Conservation (phyloP, 1,284 basidiomycete genomes). For the Cerrena zonata region DNA sequence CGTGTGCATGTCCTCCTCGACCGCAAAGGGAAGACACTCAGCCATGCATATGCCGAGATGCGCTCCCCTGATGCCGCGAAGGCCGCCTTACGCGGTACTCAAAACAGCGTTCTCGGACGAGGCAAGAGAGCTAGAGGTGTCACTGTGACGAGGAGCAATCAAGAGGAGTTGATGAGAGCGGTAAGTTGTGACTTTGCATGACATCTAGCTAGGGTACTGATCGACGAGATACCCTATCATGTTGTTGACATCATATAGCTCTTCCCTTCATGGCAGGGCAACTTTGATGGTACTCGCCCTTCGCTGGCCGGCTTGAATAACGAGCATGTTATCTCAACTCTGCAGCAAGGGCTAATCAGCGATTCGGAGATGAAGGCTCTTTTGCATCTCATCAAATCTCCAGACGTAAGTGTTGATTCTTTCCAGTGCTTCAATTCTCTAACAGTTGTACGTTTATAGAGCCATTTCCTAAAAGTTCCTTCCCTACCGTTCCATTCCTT, state of each 20-base stretch:
- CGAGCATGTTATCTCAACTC: constrained; percentile 47
- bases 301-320: constrained; percentile 56
- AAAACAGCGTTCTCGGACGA: constrained; percentile 63
- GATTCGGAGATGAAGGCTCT: constrained; percentile 60
- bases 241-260: constrained; percentile 36
- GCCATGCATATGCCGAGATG: constrained; percentile 75
- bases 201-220: neutral
- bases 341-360: constrained; percentile 59
- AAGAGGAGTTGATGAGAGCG: constrained; percentile 73
- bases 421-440: neutral
- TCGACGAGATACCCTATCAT: neutral
- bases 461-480: constrained; percentile 78
- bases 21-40: constrained; percentile 71
- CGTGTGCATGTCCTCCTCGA: constrained; percentile 73
- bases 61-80: constrained; percentile 52
- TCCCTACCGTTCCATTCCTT: constrained; percentile 72
- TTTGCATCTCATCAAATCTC: constrained; percentile 62
- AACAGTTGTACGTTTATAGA: too few species aligned
- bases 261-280: constrained; percentile 73
- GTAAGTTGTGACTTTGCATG: too few species aligned
- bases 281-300: constrained; percentile 63
- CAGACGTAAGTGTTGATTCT: constrained; percentile 50
- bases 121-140: constrained; percentile 73
- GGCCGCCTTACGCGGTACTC: constrained; percentile 57
- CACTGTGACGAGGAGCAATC: constrained; percentile 69